Evolutionary conservation across 2,329 filamentous ascomycete genomes (phyloP), one percentile per base, ranked within the genome.

Genomic region (Pseudogymnoascus sp.): DNA sequence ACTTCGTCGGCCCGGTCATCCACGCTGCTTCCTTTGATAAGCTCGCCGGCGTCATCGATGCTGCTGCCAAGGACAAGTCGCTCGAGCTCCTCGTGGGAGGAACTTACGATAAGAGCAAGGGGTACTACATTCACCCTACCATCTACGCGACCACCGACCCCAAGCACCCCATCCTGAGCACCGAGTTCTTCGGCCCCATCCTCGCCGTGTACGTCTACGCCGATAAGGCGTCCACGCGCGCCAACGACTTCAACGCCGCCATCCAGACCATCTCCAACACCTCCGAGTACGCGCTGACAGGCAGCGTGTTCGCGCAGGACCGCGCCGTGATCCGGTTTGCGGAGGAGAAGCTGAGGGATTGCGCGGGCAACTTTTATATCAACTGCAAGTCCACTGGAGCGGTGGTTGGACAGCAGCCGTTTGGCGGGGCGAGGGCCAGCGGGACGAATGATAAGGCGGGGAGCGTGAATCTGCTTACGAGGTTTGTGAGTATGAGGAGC

Each of bases 1-100:
- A 92, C 79, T 95, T 96, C 78, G 85, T 92, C 70, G 91, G 91
- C 8, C 91, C 91, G 21, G 91, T 96, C 63, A 95, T 96, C 74
- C 91, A 95, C 78, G 82, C 86, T 66, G 83, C 80, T 10, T 89
- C 88, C 10, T 96, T 95, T 81, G 85, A 91, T 74, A 93, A 92
- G 76, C 83, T 96, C 2, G 81, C 84, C 0, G 80, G 81, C 19
- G 88, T 87, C 61, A 95, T 96, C 67, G 89, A 94, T 64, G 84
- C 83, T 33, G 89, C 91, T n/a, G 91, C 91, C 77, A 80, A 81
- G 7, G 91, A 95, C 74, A 76, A 79, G 7, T 84, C 89, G 67
- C 82, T 96, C 12, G 81, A 89, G 73, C 80, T 93, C 2, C 74
- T 96, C 14, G 83, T 82, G 1, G 92, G 91, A 45, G 91, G 91